phyloP scores from a whole-genome alignment of 768 basidiomycete species.

The Termitomyces sp. region DNA sequence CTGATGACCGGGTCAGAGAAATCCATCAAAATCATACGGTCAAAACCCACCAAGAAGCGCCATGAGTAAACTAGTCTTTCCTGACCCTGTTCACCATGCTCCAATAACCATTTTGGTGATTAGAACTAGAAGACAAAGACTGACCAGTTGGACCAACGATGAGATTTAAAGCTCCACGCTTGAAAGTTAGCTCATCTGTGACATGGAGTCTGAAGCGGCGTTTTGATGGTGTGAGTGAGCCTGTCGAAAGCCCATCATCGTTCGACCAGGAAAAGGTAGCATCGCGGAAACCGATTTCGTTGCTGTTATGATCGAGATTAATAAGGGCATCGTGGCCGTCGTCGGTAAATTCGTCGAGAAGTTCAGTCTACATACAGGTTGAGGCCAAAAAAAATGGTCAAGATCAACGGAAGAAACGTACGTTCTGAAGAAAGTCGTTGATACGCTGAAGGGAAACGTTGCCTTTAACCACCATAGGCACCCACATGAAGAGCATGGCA shows the following conservation, averaged over 20 bases:
- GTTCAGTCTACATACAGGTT: slow-evolving; percentile 31
- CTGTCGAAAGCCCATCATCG: slow-evolving; percentile 12
- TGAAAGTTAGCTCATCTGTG: slow-evolving; percentile 48
- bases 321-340: slow-evolving; percentile 8
- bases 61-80: slow-evolving; percentile 64
- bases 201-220: slow-evolving; percentile 45
- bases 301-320: slow-evolving; percentile 8
- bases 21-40: neutral
- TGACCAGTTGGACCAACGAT: slow-evolving; percentile 50
- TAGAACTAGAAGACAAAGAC: neutral
- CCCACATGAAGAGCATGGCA: slow-evolving; percentile 23
- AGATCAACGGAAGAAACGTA: slow-evolving; percentile 7
- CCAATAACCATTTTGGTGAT: neutral
- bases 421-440: slow-evolving; percentile 30
- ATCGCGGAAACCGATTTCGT: slow-evolving; percentile 44
- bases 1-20: slow-evolving; percentile 14
- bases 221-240: slow-evolving; percentile 29
- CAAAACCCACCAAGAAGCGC: slow-evolving; percentile 40
- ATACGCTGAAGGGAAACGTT: slow-evolving; percentile 61
- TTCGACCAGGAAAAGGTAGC: slow-evolving; percentile 54
- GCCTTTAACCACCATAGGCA: slow-evolving; percentile 24
- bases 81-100: slow-evolving; percentile 22
- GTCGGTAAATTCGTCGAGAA: slow-evolving; percentile 35
- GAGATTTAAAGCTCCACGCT: slow-evolving; percentile 44
- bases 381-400: neutral